These are phyloP conservation scores for Metarhizium album DNA, from an alignment of 2,329 filamentous ascomycete species.

Conservation along the genomic window DNA sequence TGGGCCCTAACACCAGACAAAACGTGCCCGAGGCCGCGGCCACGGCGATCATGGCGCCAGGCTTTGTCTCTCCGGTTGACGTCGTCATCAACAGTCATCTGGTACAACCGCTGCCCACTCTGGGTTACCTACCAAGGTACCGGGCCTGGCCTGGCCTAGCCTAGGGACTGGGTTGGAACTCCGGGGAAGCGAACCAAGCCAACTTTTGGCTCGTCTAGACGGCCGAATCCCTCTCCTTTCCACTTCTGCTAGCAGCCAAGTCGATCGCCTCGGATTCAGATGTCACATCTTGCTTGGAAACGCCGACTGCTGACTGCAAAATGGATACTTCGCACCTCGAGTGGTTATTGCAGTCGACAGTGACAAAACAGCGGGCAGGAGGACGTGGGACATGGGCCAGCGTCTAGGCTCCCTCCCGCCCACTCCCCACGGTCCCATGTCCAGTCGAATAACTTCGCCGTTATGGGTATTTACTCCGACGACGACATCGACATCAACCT, in stretches of 20 bases:
- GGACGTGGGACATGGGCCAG: neutral
- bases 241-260: neutral
- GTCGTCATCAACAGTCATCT: neutral
- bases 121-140: neutral
- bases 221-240: neutral
- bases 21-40: constrained; percentile 5
- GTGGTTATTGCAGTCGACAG: neutral
- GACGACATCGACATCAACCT: neutral
- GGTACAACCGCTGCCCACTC: too few relatives aligned
- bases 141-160: too few relatives aligned
- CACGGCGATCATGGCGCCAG: constrained; percentile 1
- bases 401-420: neutral
- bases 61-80: neutral
- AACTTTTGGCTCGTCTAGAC: neutral
- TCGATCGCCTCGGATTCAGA: neutral
- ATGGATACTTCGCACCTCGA: neutral
- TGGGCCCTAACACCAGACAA: constrained; percentile 6
- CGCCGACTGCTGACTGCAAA: neutral
- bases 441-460: neutral
- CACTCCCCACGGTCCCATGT: neutral
- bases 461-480: neutral
- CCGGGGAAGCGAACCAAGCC: neutral
- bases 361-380: neutral
- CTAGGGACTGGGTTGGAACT: too few relatives aligned
- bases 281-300: neutral